Percentiles rank a stretch among this genome's conserved stretches.
These are phyloP conservation scores for Pseudonitzschia delicatissima DNA, from an alignment of 108 stramenopile species.

Conservation along the genomic window DNA sequence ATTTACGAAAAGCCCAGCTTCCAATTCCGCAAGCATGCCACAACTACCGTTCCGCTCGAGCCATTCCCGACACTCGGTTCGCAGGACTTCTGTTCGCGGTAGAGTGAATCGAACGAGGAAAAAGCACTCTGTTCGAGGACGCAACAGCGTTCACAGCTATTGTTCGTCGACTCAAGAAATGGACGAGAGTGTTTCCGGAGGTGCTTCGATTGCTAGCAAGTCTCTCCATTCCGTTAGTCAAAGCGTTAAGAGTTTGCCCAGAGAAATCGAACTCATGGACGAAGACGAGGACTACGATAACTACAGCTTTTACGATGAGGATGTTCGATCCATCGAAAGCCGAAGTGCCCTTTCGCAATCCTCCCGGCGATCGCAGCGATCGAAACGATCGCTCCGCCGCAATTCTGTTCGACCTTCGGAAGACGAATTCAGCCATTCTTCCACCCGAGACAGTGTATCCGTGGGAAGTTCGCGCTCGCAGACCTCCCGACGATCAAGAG, in stretches of 20 bases:
- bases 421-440: conserved; percentile 3
- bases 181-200: conserved; percentile 22
- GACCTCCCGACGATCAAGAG: background rate
- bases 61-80: too few relatives aligned
- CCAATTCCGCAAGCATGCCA: too few relatives aligned
- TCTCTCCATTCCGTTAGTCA: conserved; percentile 31
- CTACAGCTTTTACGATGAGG: conserved; percentile 31
- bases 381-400: conserved; percentile 14
- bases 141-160: too few relatives aligned
- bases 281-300: conserved; percentile 45
- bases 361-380: conserved; percentile 30
- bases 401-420: conserved; percentile 1
- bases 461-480: background rate
- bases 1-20: too few relatives aligned
- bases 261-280: conserved; percentile 52
- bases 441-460: conserved; percentile 14
- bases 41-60: too few relatives aligned
- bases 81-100: too few relatives aligned
- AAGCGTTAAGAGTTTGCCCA: conserved; percentile 46
- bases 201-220: conserved; percentile 18
- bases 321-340: conserved; percentile 26
- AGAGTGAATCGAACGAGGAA: too few relatives aligned
- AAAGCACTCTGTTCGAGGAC: too few relatives aligned
- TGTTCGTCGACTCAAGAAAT: too few relatives aligned
- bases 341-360: conserved; percentile 25